Evolutionary conservation across 306 rosid species (phyloP), one percentile per base, ranked within the genome.

Genomic region (Fagus crenata): DNA sequence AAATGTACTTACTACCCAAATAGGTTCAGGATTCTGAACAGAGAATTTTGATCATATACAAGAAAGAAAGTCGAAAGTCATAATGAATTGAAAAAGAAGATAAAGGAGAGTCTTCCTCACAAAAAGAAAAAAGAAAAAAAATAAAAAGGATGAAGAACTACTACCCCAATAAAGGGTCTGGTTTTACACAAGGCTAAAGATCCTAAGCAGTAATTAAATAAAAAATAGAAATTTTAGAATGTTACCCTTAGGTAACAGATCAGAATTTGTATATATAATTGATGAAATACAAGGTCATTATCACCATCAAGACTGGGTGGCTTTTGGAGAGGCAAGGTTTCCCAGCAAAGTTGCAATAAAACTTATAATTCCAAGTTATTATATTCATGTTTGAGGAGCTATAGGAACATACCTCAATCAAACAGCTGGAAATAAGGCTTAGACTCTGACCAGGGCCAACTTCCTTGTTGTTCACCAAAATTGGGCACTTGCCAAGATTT

Each of bases 331-430:
- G 49, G 12, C 49, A 42, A 46, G 51, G 14, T 46, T 46, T 46
- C 11, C 51, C 51, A 9, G 1, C 13, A 46, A 65, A 17, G 11
- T 3, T 15, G 14, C 49, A 39, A 67, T n/a, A 39, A 8, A 67
- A 39, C 6, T 67, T 39, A 17, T 67, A 28, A 67, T 39, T 37
- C 49, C 71, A 37, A 35, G 12, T n/a, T 13, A 36, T 36, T 67
- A 33, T 15, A 39, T 67, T 22, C 49, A 67, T 17, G 49, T 67
- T 67, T 40, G 32, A 53, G 77, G 73, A 78, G 79, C 71, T 17
- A 84, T 43, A 43, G 42, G 80, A 81, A 56, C 88, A 69, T 90
- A 95, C 99, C 99, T 93, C 97, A 71, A 96, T 83, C 83, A 96
- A 84, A 89, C 91, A 89, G 84, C 80, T 80, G 71, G 96, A 86